These are phyloP conservation scores for Fusarium chuoi DNA, from an alignment of 2,329 filamentous ascomycete species.

Conservation along the genomic window DNA sequence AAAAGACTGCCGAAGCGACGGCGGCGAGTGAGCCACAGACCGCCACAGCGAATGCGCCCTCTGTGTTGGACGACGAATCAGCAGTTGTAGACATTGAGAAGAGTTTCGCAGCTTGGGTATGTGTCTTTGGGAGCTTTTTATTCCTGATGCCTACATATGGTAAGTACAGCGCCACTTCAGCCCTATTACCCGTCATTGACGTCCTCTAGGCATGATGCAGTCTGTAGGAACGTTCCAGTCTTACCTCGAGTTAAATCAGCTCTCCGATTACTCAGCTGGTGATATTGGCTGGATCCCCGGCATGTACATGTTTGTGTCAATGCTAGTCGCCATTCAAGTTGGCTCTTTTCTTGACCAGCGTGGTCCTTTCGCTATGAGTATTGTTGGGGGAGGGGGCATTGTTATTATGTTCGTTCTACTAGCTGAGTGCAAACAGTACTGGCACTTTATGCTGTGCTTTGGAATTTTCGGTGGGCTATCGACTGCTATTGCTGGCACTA, in stretches of 20 bases:
- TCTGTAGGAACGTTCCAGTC: slow-evolving; percentile 14
- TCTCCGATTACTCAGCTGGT: slow-evolving; percentile 5
- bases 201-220: slow-evolving; percentile 10
- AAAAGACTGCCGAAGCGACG: background rate
- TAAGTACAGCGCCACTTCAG: background rate
- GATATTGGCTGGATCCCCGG: slow-evolving; percentile 10
- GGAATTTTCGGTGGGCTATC: background rate
- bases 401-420: slow-evolving; percentile 7
- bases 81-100: slow-evolving; percentile 2
- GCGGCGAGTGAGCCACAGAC: background rate
- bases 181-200: background rate
- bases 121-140: slow-evolving; percentile 6
- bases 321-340: slow-evolving; percentile 3
- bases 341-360: slow-evolving; percentile 8
- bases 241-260: slow-evolving; percentile 13
- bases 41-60: background rate
- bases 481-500: slow-evolving; percentile 1
- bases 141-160: slow-evolving; percentile 12
- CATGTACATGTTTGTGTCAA: slow-evolving; percentile 13
- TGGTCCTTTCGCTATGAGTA: background rate
- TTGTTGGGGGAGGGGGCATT: background rate
- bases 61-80: background rate
- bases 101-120: slow-evolving; percentile 2
- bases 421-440: slow-evolving; percentile 2
- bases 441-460: slow-evolving; percentile 12